Evolutionary conservation across 2,329 filamentous ascomycete species (phyloP).

Genomic region (Myotisia sp.): DNA sequence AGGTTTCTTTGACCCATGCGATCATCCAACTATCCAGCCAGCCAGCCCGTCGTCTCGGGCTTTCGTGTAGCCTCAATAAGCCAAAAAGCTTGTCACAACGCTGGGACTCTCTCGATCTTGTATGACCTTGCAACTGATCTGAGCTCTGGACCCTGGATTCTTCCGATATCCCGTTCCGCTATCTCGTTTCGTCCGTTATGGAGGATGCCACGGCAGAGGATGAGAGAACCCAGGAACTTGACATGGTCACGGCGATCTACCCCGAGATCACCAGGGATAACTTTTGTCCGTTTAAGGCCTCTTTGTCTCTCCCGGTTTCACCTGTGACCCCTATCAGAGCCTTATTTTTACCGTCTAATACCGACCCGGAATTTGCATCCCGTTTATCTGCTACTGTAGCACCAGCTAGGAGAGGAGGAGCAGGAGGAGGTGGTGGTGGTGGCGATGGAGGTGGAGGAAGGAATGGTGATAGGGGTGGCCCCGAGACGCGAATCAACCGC

Average conservation of each 20-base stretch:
- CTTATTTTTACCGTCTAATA: constrained; percentile 20
- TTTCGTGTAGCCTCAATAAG: too few species aligned
- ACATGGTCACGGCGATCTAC: constrained; percentile 46
- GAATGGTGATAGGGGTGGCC: constrained; percentile 16
- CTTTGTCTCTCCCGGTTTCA: constrained; percentile 42
- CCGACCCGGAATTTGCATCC: background rate
- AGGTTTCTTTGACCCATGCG: too few species aligned
- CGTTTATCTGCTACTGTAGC: background rate
- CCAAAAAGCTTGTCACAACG: too few species aligned
- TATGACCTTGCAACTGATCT: too few species aligned
- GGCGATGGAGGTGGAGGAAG: constrained; percentile 11
- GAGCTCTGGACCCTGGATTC: too few species aligned
- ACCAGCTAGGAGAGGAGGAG: background rate
- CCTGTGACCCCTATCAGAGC: constrained; percentile 40
- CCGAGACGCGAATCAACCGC: constrained; percentile 12
- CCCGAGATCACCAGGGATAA: constrained; percentile 43
- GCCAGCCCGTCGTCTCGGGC: too few species aligned
- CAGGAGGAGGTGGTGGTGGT: constrained; percentile 9
- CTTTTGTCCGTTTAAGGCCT: constrained; percentile 34
- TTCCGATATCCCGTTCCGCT: too few species aligned
- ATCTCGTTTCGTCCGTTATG: constrained; percentile 13
- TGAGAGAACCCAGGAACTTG: constrained; percentile 46
- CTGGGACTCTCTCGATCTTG: too few species aligned
- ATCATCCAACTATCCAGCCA: too few species aligned
- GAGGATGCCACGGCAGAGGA: constrained; percentile 31